A percentile compares a stretch with the other conserved stretches of the same genome.
These are phyloP conservation scores for Xylariaceae sp. DNA, from an alignment of 2,329 filamentous ascomycete species.

Conservation along the genomic window DNA sequence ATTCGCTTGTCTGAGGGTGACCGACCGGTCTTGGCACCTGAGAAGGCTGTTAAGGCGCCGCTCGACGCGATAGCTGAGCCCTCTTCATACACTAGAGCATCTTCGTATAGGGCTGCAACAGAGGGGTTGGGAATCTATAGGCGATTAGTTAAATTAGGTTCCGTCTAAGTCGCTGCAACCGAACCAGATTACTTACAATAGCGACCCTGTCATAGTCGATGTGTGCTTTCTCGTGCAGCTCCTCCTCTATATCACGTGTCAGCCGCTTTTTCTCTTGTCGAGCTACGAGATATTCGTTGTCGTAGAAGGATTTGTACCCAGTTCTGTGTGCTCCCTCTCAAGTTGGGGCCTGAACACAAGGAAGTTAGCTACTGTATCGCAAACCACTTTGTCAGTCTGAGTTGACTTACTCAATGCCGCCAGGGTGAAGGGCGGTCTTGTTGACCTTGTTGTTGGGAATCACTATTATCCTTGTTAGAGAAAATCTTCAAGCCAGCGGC, in stretches of 20 bases:
- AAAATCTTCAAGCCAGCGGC: constrained; percentile 1
- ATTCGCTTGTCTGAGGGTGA: constrained; percentile 97
- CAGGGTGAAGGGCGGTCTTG: constrained; percentile 87
- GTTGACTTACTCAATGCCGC: constrained; percentile 76
- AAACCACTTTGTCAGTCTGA: too few relatives aligned
- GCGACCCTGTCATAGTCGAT: constrained; percentile 99
- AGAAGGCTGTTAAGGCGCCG: constrained; percentile 94
- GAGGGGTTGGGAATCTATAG: constrained; percentile 79
- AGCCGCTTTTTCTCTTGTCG: constrained; percentile 12
- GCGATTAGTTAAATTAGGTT: constrained; percentile 19
- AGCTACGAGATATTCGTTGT: not conserved
- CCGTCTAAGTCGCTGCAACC: too few relatives aligned
- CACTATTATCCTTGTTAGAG: constrained; percentile 37
- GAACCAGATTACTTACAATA: constrained; percentile 80
- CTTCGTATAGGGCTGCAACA: constrained; percentile 94
- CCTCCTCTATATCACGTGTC: constrained; percentile 60
- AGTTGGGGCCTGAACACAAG: constrained; percentile 57
- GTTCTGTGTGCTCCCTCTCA: constrained; percentile 80
- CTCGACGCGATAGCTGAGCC: constrained; percentile 95
- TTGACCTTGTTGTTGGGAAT: constrained; percentile 63
- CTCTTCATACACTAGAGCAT: constrained; percentile 95
- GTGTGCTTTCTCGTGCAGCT: constrained; percentile 94
- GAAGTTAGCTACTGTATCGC: too few relatives aligned
- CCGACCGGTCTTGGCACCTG: constrained; percentile 94
- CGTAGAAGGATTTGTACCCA: constrained; percentile 48